Percentiles rank a stretch among this genome's conserved stretches.
These are phyloP conservation scores for Lavandula angustifolia DNA, from an alignment of 257 asterid species.

Conservation along the genomic window DNA sequence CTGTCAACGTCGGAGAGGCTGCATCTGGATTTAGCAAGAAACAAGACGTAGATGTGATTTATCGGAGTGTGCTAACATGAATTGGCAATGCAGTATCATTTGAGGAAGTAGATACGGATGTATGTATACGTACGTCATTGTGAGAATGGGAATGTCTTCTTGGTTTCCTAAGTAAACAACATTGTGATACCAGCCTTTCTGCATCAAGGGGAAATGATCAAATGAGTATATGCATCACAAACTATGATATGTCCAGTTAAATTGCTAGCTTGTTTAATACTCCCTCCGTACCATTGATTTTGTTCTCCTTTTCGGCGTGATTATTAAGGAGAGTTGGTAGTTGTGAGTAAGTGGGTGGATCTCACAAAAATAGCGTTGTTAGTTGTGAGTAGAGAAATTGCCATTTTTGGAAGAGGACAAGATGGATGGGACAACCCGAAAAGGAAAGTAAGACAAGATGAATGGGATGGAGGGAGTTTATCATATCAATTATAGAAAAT, in stretches of 20 bases:
- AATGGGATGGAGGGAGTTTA: too few species aligned
- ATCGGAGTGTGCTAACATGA: neutral
- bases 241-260: neutral
- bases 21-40: conserved; percentile 55
- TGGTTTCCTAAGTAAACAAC: conserved; percentile 80
- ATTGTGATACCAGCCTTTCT: conserved; percentile 89
- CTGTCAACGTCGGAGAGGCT: conserved; percentile 49
- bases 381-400: too few species aligned
- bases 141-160: conserved; percentile 66
- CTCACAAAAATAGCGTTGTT: too few species aligned
- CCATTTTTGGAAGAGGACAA: too few species aligned
- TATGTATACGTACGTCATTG: conserved; percentile 74
- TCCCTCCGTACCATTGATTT: too few species aligned
- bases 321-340: too few species aligned
- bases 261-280: neutral
- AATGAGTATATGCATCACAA: neutral
- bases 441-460: too few species aligned
- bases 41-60: neutral
- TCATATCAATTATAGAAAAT: too few species aligned
- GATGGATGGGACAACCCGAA: too few species aligned
- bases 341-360: too few species aligned
- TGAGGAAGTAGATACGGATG: neutral
- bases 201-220: conserved; percentile 22
- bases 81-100: neutral
- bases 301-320: too few species aligned